These are phyloP conservation scores for Phylloporus arenicola DNA, from an alignment of 768 basidiomycete species.

Conservation along the genomic window DNA sequence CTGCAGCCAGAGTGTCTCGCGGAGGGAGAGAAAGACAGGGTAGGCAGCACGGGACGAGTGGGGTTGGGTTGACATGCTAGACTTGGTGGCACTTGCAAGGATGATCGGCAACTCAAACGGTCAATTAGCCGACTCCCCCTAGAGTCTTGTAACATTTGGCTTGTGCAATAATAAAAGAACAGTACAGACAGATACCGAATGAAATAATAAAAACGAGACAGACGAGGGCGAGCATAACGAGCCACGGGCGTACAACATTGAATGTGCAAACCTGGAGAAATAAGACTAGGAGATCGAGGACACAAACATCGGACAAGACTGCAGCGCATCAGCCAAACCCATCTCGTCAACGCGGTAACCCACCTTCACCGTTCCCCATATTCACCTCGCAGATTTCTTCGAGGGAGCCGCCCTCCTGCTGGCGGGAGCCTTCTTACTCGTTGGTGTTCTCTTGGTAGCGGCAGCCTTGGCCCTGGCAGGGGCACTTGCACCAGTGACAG, in stretches of 20 bases:
- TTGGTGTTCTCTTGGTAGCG: slow-evolving; percentile 31
- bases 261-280: slow-evolving; percentile 7
- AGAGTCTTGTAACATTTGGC: not conserved
- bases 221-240: slow-evolving; percentile 23
- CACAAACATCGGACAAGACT: not conserved
- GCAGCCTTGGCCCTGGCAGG: slow-evolving; percentile 31
- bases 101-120: slow-evolving; percentile 13
- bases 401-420: slow-evolving; percentile 22
- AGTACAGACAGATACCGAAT: slow-evolving; percentile 28
- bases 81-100: not conserved
- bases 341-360: not conserved
- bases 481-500: slow-evolving; percentile 45
- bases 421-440: slow-evolving; percentile 24
- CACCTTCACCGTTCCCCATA: slow-evolving; percentile 6
- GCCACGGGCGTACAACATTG: slow-evolving; percentile 26
- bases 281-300: slow-evolving; percentile 6
- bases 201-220: slow-evolving; percentile 16
- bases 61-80: slow-evolving; percentile 23
- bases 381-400: slow-evolving; percentile 15
- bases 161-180: slow-evolving; percentile 15
- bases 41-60: slow-evolving; percentile 47
- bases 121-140: slow-evolving; percentile 9
- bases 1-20: slow-evolving; percentile 57
- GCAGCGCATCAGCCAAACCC: not conserved
- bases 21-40: slow-evolving; percentile 63